These are phyloP conservation scores for Paragyromitra xinjiangensis DNA, from an alignment of 495 filamentous ascomycete species.

Conservation along the genomic window DNA sequence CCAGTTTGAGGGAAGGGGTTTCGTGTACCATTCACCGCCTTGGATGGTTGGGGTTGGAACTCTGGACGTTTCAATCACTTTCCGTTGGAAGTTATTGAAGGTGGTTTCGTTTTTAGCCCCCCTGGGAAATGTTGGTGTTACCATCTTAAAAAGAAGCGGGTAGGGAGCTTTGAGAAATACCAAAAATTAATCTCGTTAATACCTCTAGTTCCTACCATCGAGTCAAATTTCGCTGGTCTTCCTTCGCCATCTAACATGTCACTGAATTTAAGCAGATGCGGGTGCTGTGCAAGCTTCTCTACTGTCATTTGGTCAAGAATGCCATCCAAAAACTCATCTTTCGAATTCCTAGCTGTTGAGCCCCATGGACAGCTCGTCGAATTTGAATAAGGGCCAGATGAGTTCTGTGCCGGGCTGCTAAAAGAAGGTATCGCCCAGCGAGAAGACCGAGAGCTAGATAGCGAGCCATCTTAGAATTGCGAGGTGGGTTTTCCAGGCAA, in stretches of 20 bases:
- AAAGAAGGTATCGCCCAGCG: neutral
- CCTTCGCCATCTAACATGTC: constrained; percentile 5
- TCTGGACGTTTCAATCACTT: constrained; percentile 1
- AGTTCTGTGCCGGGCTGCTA: neutral
- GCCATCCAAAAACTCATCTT: constrained; percentile 10
- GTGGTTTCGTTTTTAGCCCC: constrained; percentile 17
- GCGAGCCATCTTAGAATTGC: neutral
- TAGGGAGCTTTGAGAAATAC: neutral
- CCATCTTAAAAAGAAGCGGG: too few species aligned
- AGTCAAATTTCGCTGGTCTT: constrained; percentile 4
- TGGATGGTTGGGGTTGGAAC: constrained; percentile 1
- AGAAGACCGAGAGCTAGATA: constrained; percentile 9
- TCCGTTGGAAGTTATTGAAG: constrained; percentile 1
- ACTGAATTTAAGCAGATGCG: constrained; percentile 5
- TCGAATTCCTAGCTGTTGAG: constrained; percentile 1
- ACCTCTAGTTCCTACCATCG: neutral
- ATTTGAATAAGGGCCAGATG: neutral
- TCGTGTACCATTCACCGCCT: neutral
- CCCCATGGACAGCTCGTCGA: constrained; percentile 9
- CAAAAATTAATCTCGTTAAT: neutral
- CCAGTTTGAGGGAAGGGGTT: too few species aligned
- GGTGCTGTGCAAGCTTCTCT: neutral
- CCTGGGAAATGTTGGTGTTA: neutral
- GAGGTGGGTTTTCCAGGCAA: neutral
- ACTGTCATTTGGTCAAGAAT: constrained; percentile 17